Evolutionary conservation across 2,329 filamentous ascomycete species (phyloP).

Genomic region (Periconia sp.): DNA sequence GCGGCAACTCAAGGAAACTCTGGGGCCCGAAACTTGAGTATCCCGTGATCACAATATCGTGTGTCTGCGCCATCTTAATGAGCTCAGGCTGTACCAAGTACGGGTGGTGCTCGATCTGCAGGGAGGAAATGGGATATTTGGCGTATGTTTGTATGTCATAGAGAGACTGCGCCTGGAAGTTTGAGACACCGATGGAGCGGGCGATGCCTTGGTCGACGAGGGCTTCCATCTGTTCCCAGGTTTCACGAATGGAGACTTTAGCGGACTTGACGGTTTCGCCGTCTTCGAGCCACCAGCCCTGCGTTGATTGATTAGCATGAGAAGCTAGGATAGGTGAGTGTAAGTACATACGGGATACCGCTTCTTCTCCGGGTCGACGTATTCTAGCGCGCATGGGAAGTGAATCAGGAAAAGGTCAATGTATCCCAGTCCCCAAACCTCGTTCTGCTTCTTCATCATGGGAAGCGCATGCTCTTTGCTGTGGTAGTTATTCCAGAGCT

Average conservation of each 20-base stretch:
- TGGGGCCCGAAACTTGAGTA: constrained; percentile 47
- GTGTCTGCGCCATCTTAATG: constrained; percentile 21
- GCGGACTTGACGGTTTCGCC: constrained; percentile 17
- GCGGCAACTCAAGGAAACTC: constrained; percentile 73
- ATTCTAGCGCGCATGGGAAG: constrained; percentile 85
- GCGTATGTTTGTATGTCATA: constrained; percentile 60
- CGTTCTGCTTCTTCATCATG: constrained; percentile 75
- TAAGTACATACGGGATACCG: constrained; percentile 23
- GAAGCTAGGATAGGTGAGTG: neutral
- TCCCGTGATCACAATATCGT: constrained; percentile 25
- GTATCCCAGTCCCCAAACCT: constrained; percentile 82
- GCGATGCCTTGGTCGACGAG: constrained; percentile 54
- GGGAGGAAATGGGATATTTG: constrained; percentile 19
- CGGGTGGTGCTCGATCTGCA: constrained; percentile 29
- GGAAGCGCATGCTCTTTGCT: constrained; percentile 75
- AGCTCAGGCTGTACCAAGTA: constrained; percentile 22
- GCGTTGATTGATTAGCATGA: neutral
- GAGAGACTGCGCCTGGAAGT: constrained; percentile 40
- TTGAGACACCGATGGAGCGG: constrained; percentile 51
- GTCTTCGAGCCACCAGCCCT: constrained; percentile 61
- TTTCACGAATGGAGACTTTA: constrained; percentile 38
- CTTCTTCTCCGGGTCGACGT: constrained; percentile 69
- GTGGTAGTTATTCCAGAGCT: constrained; percentile 91
- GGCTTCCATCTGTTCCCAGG: constrained; percentile 40
- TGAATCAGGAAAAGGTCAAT: constrained; percentile 85